Evolutionary conservation across 768 basidiomycete genomes (phyloP), one percentile per base, ranked within the genome.

Genomic region (Amanita rimosa): DNA sequence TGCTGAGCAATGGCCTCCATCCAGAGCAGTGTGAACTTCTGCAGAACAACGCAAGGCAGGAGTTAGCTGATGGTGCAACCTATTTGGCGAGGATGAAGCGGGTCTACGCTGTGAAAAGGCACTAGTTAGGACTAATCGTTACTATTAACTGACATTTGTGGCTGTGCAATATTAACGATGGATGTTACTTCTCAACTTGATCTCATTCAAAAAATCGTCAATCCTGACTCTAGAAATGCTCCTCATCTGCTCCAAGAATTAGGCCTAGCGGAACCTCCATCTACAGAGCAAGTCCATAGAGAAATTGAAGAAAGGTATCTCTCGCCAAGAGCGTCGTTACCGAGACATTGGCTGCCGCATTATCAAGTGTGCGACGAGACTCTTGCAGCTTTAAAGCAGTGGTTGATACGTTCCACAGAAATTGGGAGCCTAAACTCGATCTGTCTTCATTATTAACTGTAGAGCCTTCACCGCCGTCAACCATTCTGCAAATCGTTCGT

Each of bases 271-370:
- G 63, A 63, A 14, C 58, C 78, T 19, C 85, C 85, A 7, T 72
- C 80, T 34, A 69, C 67, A 40, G 75, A 81, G 37, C 67, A 75
- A 54, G 70, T 91, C 14, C 72, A 81, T 59, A 68, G 62, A 45
- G 75, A 84, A 51, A 80, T 97, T 48, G 90, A 95, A 60, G 70
- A 79, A 52, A 78, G 78, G 52, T 67, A 95, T 19, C 69, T 95
- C 27, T 66, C 81, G 17, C 91, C 91, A 3, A 79, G 76, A 41
- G 70, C 73, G 38, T 70, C 63, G 29, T 65, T 95, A 16, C 85
- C 83, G 2, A 66, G 71, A 6, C 79, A 86, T 52, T 86, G 84
- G 78, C 69, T 95, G 43, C 73, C 82, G 46, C 73, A 72, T 29
- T 93, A 93, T 66, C 93, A 95, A 73, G 71, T 85, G 94, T 95